Percentiles rank a stretch among this genome's conserved stretches.
These are phyloP conservation scores for Eucalyptus curtisii DNA, from an alignment of 345 rosid genomes.

Conservation along the genomic window DNA sequence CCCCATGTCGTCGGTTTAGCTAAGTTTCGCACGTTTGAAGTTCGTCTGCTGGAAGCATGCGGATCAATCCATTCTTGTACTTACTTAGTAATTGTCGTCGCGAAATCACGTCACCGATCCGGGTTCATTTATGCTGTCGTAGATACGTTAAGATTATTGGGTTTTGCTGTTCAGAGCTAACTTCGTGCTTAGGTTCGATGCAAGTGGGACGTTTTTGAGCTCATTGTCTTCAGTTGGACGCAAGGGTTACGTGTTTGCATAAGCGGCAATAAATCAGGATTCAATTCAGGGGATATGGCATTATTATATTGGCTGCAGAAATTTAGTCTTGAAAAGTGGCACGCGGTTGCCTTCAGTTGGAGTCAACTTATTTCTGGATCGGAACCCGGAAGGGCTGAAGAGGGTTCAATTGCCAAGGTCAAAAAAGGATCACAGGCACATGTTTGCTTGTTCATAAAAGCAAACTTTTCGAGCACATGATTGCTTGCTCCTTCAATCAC, in stretches of 20 bases:
- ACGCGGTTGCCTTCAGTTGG: not conserved
- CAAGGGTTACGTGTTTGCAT: conserved; percentile 3
- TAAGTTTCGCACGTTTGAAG: not conserved
- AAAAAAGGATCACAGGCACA: not conserved
- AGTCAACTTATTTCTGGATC: not conserved
- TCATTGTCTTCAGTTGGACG: conserved; percentile 18
- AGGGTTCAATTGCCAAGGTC: not conserved
- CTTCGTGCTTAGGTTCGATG: conserved; percentile 1
- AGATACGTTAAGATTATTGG: not conserved
- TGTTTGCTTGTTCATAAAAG: not conserved
- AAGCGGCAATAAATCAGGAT: not conserved
- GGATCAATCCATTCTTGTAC: not conserved
- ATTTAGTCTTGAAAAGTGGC: conserved; percentile 4
- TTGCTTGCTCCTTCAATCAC: not conserved
- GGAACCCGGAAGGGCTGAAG: not conserved
- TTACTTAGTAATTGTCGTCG: not conserved
- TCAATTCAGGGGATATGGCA: not conserved
- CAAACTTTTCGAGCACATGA: not conserved
- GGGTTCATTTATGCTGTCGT: not conserved
- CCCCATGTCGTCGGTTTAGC: not conserved
- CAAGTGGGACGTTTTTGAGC: not conserved
- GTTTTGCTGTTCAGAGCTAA: not conserved
- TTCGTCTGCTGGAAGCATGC: not conserved
- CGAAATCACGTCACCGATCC: not conserved
- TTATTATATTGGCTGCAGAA: not conserved